Base-by-base conservation (phyloP, 208 protist species). In the Acanthamoeba comandoni region DNA sequence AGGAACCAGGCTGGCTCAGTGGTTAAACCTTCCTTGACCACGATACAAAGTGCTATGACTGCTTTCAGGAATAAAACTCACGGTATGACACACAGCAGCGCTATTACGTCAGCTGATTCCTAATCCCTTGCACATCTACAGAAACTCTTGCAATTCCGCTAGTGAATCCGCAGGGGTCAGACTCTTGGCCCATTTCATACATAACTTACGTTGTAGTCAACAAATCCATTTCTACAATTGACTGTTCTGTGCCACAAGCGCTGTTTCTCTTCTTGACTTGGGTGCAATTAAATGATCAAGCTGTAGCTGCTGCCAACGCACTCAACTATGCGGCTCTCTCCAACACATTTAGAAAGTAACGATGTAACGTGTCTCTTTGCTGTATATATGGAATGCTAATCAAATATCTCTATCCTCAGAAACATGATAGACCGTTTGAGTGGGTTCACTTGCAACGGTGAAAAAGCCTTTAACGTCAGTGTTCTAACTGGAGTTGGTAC, bases 241-340 rank as follows among this genome's bases (percentile, higher is more conserved):
- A 12, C 22, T 73, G 65, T 39, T 73, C 65, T 11, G 12, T 39
- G 0, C 39, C n/a, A 13, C 65, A 73, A 17, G n/a, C 17, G 13
- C 65, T 73, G 0, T 22, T 73, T 11, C 65, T 73, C 24, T 73
- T 73, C 65, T 3, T 73, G 12, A 39, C 35, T 15, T 73, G 65
- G 65, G 19, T 26, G 65, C 65, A 73, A 39, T 9, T 73, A 9
- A 73, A 73, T 39, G 65, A 73, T 39, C 49, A 73, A 29, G 65
- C 22, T 9, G 49, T 73, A 7, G 9, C 15, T 13, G 35, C 49
- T 13, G 39, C 65, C 65, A 73, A 73, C 22, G 19, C 29, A 8
- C 65, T 52, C 13, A 52, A 22, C 65, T 73, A 29, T 26, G 35
- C 65, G 4, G 65, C 65, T 9, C 22, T 73, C n/a, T n/a, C n/a